Evolutionary conservation across 768 basidiomycete genomes (phyloP).

Genomic region (Kondoa subrosea): DNA sequence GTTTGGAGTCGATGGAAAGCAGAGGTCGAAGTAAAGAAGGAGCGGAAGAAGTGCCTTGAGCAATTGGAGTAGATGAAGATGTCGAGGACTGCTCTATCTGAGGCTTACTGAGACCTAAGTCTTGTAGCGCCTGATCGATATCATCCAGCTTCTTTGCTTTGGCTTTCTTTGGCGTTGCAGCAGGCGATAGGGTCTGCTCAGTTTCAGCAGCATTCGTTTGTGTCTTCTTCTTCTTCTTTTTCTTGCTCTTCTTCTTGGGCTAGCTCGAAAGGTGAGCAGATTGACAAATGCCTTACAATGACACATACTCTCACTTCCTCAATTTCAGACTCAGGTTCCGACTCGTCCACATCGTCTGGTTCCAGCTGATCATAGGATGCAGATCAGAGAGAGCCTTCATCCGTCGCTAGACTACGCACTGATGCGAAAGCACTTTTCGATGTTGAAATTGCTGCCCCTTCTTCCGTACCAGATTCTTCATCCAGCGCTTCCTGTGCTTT

Average conservation of each 20-base stretch:
- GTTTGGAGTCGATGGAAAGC: slow-evolving; percentile 57
- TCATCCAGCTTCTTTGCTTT: slow-evolving; percentile 50
- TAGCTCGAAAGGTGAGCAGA: too few species aligned
- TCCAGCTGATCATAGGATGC: not conserved
- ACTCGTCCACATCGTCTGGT: not conserved
- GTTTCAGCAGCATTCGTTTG: slow-evolving; percentile 8
- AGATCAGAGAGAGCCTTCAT: not conserved
- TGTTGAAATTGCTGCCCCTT: not conserved
- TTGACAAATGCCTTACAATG: not conserved
- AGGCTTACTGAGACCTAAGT: slow-evolving; percentile 37
- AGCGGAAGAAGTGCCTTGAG: not conserved
- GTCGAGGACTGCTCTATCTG: not conserved
- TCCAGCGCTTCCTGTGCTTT: not conserved
- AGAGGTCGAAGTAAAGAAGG: slow-evolving; percentile 33
- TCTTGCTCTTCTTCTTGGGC: slow-evolving; percentile 23
- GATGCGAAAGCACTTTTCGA: not conserved
- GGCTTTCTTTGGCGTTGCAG: slow-evolving; percentile 40
- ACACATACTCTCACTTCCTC: not conserved
- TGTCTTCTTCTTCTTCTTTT: slow-evolving; percentile 31
- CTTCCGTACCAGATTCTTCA: slow-evolving; percentile 11
- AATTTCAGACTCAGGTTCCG: not conserved
- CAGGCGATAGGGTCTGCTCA: not conserved
- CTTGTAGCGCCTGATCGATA: slow-evolving; percentile 64
- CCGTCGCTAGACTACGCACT: not conserved
- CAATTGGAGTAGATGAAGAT: slow-evolving; percentile 1